Evolutionary conservation across 73 alveolate genomes (phyloP).

Genomic region (Stentor coeruleus): DNA sequence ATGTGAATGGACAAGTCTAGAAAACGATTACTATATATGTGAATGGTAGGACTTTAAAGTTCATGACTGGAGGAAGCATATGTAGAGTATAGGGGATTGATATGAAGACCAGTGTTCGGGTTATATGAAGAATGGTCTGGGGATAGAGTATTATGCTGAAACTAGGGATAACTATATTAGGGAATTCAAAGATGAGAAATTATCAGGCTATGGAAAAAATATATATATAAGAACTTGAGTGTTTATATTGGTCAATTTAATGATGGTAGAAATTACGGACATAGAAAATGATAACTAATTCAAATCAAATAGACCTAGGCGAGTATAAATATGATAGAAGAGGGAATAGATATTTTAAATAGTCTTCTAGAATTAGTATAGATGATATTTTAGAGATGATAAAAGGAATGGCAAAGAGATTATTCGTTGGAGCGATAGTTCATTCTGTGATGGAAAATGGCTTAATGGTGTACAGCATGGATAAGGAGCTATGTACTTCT

Average conservation of each 20-base stretch:
- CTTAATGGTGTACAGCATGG: conserved; percentile 39
- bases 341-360: conserved; percentile 32
- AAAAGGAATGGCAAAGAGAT: conserved; percentile 41
- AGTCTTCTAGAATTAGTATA: conserved; percentile 30
- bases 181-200: conserved; percentile 64
- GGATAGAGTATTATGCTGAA: conserved; percentile 46
- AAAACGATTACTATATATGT: conserved; percentile 69
- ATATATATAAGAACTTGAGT: conserved; percentile 26
- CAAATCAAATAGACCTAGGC: conserved; percentile 32
- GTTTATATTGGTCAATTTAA: conserved; percentile 37
- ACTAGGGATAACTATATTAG: conserved; percentile 75
- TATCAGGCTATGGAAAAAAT: conserved; percentile 79
- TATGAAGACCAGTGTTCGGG: conserved; percentile 76
- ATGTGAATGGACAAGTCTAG: conserved; percentile 49
- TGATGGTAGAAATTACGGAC: conserved; percentile 43
- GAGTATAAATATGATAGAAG: conserved; percentile 35
- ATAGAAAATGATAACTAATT: conserved; percentile 33
- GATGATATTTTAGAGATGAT: conserved; percentile 39
- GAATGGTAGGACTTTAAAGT: conserved; percentile 77
- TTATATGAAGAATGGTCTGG: conserved; percentile 47
- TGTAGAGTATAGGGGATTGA: conserved; percentile 78
- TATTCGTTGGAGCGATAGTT: conserved; percentile 43
- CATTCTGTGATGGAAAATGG: conserved; percentile 46
- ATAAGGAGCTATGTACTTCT: conserved; percentile 32
- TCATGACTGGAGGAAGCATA: conserved; percentile 89